Evolutionary conservation across 768 basidiomycete genomes (phyloP).

Genomic region (Dioszegia hungarica): DNA sequence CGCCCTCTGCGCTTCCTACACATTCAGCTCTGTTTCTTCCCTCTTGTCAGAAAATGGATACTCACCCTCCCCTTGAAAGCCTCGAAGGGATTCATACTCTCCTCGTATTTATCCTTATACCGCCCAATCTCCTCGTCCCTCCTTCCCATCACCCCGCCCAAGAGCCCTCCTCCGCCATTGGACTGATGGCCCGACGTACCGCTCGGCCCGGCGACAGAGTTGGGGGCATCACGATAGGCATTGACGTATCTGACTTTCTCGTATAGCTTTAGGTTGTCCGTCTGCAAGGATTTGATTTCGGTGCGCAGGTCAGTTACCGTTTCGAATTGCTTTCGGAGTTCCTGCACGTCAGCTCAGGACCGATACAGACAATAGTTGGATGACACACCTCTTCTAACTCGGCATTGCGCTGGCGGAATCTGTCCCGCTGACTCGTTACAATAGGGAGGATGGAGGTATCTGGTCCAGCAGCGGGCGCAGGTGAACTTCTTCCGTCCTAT

Average conservation of each 20-base stretch:
- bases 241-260: slow-evolving; percentile 99
- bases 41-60: slow-evolving; percentile 20
- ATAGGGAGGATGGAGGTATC: slow-evolving; percentile 97
- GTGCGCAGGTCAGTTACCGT: slow-evolving; percentile 86
- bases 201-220: slow-evolving; percentile 18
- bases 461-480: slow-evolving; percentile 64
- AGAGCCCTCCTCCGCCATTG: slow-evolving; percentile 10
- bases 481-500: slow-evolving; percentile 51
- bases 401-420: slow-evolving; percentile 94
- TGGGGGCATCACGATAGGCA: slow-evolving; percentile 76
- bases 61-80: slow-evolving; percentile 90
- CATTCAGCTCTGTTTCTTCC: neutral
- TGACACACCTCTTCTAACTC: slow-evolving; percentile 84
- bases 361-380: neutral
- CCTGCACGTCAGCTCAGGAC: slow-evolving; percentile 52
- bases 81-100: slow-evolving; percentile 97
- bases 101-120: slow-evolving; percentile 88
- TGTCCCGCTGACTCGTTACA: slow-evolving; percentile 91
- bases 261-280: slow-evolving; percentile 94
- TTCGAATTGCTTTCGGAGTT: slow-evolving; percentile 91
- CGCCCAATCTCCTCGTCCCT: slow-evolving; percentile 71
- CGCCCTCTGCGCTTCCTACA: slow-evolving; percentile 87
- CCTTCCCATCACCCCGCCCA: slow-evolving; percentile 25
- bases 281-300: slow-evolving; percentile 85
- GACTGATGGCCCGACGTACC: slow-evolving; percentile 3